Conservation (phyloP, 495 filamentous ascomycete species). For the Parmelia sp. region DNA sequence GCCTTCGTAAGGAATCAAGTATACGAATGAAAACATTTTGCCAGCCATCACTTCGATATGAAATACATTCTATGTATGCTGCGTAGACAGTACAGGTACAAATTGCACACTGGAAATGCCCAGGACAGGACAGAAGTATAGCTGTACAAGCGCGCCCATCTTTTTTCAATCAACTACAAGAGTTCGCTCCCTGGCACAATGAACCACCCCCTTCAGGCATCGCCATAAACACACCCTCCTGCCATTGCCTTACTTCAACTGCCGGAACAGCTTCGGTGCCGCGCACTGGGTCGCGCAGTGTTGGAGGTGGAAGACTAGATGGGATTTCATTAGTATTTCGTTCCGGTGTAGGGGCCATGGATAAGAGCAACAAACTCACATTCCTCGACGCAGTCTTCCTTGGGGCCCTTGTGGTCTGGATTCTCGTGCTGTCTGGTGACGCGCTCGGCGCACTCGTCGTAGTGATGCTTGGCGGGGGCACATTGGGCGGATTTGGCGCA, state of each 20-base stretch:
- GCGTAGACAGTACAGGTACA: conserved; percentile 10
- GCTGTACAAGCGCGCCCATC: conserved; percentile 12
- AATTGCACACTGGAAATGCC: background rate
- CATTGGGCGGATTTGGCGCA: conserved; percentile 82
- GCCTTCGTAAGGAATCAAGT: background rate
- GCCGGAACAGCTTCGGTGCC: conserved; percentile 87
- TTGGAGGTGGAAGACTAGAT: conserved; percentile 88
- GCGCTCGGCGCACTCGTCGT: conserved; percentile 92
- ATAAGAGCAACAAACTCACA: conserved; percentile 57
- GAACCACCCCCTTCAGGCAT: background rate
- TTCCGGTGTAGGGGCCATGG: background rate
- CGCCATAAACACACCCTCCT: conserved; percentile 35
- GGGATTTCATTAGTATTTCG: background rate
- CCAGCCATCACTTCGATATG: background rate
- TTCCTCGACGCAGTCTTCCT: conserved; percentile 98
- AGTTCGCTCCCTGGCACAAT: background rate
- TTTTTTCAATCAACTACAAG: background rate
- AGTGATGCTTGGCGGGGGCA: conserved; percentile 89
- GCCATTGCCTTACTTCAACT: conserved; percentile 75
- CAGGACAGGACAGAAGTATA: conserved; percentile 2
- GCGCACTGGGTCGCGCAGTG: conserved; percentile 90
- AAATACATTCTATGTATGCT: conserved; percentile 16
- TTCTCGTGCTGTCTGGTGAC: conserved; percentile 67
- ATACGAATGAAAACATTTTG: background rate
- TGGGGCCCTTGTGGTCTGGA: conserved; percentile 53